Conservation (phyloP, 176 grass and related monocot genomes). For the Raddia distichophylla region DNA sequence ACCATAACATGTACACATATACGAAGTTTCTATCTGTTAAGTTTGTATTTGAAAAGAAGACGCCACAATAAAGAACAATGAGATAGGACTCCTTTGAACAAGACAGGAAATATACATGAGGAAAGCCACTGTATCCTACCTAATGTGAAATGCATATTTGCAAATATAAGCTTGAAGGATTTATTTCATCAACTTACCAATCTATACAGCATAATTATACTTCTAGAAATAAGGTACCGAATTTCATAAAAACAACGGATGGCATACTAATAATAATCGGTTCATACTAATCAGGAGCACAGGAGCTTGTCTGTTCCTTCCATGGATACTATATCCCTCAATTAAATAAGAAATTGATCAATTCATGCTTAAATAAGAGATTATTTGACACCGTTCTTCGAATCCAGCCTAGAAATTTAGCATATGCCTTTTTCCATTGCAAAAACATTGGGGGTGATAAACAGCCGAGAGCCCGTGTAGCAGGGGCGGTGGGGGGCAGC, state of each 20-base stretch:
- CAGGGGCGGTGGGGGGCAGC: no score
- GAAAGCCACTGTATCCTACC: background rate
- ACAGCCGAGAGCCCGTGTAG: background rate
- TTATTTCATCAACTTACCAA: background rate
- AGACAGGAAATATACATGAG: background rate
- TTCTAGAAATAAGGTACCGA: background rate
- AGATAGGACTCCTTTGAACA: background rate
- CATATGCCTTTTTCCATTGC: background rate
- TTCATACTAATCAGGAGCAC: background rate
- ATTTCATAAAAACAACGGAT: background rate
- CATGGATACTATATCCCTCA: background rate
- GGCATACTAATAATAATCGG: background rate
- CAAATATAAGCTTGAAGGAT: background rate
- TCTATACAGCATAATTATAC: background rate
- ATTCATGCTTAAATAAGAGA: background rate
- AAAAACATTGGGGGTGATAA: background rate
- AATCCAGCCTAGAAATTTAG: conserved; percentile 1
- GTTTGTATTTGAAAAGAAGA: no score
- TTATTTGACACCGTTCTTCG: background rate
- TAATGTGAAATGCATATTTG: background rate
- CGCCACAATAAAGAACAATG: background rate
- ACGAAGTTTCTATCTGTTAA: background rate
- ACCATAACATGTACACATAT: background rate
- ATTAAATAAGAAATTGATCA: background rate
- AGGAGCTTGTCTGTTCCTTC: background rate